These are phyloP conservation scores for Hypoxylon fragiforme DNA, from an alignment of 495 filamentous ascomycete genomes.

Conservation along the genomic window DNA sequence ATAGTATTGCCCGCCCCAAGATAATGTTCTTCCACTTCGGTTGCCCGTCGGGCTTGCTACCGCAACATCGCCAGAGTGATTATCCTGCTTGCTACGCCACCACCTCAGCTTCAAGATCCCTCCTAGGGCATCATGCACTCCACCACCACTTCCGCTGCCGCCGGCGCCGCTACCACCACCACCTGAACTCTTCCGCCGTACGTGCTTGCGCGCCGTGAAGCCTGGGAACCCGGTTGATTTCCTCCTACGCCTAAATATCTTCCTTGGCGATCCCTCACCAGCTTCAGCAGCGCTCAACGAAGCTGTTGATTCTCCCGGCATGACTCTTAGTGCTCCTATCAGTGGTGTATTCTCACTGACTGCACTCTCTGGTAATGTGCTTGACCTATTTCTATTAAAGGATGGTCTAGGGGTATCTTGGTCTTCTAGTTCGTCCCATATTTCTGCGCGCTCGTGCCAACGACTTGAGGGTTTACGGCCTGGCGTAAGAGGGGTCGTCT, in stretches of 20 bases:
- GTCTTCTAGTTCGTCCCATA: slow-evolving; percentile 69
- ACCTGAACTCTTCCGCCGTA: slow-evolving; percentile 36
- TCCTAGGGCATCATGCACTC: slow-evolving; percentile 44
- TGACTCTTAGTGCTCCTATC: slow-evolving; percentile 27
- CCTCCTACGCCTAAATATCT: slow-evolving; percentile 45
- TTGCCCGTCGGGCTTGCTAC: slow-evolving; percentile 23
- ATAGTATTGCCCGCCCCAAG: slow-evolving; percentile 15
- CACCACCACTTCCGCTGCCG: slow-evolving; percentile 29
- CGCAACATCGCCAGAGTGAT: slow-evolving; percentile 18
- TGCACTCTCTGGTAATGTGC: slow-evolving; percentile 37
- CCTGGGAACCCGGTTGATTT: slow-evolving; percentile 59
- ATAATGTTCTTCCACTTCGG: slow-evolving; percentile 12
- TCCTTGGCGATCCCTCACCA: slow-evolving; percentile 31
- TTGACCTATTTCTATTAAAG: slow-evolving; percentile 42
- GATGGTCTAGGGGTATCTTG: slow-evolving; percentile 47
- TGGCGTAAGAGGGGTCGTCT: slow-evolving; percentile 34
- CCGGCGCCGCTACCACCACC: slow-evolving; percentile 18
- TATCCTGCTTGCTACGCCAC: slow-evolving; percentile 39
- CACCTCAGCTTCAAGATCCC: slow-evolving; percentile 46
- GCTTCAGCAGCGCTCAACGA: slow-evolving; percentile 23
- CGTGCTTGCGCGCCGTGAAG: slow-evolving; percentile 48
- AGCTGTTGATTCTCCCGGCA: slow-evolving; percentile 33
- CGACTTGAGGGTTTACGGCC: slow-evolving; percentile 41
- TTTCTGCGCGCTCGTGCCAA: slow-evolving; percentile 63
- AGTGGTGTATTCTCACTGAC: slow-evolving; percentile 37